These are phyloP conservation scores for Arthrobotrys iridis DNA, from an alignment of 2,329 filamentous ascomycete genomes.

Conservation along the genomic window DNA sequence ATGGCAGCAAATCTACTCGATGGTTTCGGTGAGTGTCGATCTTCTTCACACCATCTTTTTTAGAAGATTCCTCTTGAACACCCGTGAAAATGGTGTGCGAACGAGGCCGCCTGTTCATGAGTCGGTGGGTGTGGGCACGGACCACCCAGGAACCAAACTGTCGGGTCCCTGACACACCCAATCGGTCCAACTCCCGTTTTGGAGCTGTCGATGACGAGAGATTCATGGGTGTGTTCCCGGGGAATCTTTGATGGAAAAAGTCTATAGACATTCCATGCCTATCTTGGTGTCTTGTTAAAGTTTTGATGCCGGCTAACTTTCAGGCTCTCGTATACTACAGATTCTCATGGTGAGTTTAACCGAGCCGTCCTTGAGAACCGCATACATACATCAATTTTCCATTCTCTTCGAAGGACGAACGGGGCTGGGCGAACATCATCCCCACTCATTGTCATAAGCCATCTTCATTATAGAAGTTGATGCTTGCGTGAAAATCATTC, in stretches of 20 bases:
- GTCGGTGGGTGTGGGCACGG: conserved; percentile 41
- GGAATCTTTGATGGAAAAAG: conserved; percentile 1
- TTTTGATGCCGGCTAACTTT: conserved; percentile 26
- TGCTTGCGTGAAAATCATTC: conserved; percentile 36
- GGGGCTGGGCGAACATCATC: conserved; percentile 24
- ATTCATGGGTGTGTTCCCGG: conserved; percentile 24
- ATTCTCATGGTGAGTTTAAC: conserved; percentile 55
- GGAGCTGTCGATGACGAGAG: conserved; percentile 32
- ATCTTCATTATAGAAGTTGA: conserved; percentile 3
- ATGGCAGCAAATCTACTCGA: conserved; percentile 51
- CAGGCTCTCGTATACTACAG: conserved; percentile 23
- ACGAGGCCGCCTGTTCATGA: conserved; percentile 28
- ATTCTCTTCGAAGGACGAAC: conserved; percentile 28
- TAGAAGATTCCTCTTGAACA: conserved; percentile 2
- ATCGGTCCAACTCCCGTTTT: conserved; percentile 49
- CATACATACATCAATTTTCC: conserved; percentile 21
- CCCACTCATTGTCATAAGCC: background rate
- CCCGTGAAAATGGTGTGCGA: conserved; percentile 31
- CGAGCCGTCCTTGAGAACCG: conserved; percentile 34
- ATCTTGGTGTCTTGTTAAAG: conserved; percentile 9
- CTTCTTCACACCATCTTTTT: conserved; percentile 44
- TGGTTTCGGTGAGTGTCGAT: conserved; percentile 53
- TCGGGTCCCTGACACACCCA: conserved; percentile 48
- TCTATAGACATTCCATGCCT: conserved; percentile 26
- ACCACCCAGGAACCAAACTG: conserved; percentile 54